Base-by-base conservation (phyloP, 1,284 basidiomycete species). In the Pseudozyma pruni region DNA sequence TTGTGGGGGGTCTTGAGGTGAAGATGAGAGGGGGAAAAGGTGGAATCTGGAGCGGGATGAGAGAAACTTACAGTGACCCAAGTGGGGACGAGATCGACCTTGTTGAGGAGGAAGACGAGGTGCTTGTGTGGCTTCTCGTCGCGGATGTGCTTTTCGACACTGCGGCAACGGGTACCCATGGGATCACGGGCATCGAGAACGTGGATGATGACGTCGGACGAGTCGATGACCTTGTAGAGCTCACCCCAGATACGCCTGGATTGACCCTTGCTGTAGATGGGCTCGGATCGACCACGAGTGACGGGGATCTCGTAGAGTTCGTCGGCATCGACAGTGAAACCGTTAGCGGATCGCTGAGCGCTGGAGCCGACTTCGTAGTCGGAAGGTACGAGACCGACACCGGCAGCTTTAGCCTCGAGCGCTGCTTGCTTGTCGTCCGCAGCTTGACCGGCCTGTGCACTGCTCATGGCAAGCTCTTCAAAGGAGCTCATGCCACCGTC, bases 41-140 rank as follows among this genome's bases (percentile, higher is more conserved):
- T 38, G 23, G 44, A 29, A 31, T 40, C 34, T 31, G 33, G 37
- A 14, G 19, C 38, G 41, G 49, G 35, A 37, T 23, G 31, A 16
- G 34, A 27, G 43, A 41, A 35, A 88, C 92, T 85, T 84, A 96
- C 94, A 27, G 95, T 97, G 40, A 97, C 95, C 96, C 96, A 99
- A 74, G 93, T 97, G 6, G 95, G 96, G 9, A 98, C 94, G 46
- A 98, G 85, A 84, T 98, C 95, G 81, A 96, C 96, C 86, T 99
- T 99, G 87, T 99, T 99, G 75, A 99, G 89, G 44, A 99, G 88
- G 64, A 96, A 90, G 16, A 98, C 92, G 60, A 99, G 89, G 83
- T 98, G 94, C 84, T 98, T 98, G 85, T 96, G 93, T 17, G 92
- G 88, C 84, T 97, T 98, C 84, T 98, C 95, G 84, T 97, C 98